phyloP scores from a whole-genome alignment of 208 protist species.

The Trypanosoma boissoni region DNA sequence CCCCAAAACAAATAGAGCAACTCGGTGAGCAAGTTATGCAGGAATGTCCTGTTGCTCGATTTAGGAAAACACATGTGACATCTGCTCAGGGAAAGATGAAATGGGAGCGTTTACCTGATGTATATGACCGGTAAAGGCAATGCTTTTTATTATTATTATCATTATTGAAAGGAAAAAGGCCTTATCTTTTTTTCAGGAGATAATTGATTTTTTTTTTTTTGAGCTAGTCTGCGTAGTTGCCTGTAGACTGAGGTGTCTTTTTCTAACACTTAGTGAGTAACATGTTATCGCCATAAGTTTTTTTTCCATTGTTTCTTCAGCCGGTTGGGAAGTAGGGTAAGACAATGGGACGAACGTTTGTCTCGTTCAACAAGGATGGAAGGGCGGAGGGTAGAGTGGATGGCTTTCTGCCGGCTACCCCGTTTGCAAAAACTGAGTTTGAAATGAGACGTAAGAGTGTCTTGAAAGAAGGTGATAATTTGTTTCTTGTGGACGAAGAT shows the following conservation, averaged over 20 bases:
- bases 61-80: constrained; percentile 71
- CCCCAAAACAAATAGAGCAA: constrained; percentile 79
- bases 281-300: not conserved
- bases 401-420: constrained; percentile 7
- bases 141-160: too few species aligned
- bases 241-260: not conserved
- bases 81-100: constrained; percentile 69
- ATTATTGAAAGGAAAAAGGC: too few species aligned
- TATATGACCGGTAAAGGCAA: constrained; percentile 68
- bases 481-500: constrained; percentile 26
- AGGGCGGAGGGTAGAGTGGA: constrained; percentile 16
- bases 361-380: constrained; percentile 25
- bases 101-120: constrained; percentile 72
- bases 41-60: constrained; percentile 86
- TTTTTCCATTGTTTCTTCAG: not conserved
- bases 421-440: constrained; percentile 13
- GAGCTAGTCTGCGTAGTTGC: not conserved
- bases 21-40: constrained; percentile 81
- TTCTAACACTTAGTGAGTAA: not conserved
- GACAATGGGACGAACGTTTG: constrained; percentile 22
- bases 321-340: not conserved
- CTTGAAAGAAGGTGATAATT: constrained; percentile 7
- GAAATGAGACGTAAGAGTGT: constrained; percentile 12
- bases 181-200: too few species aligned
- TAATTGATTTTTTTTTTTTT: not conserved